Percentiles rank a stretch among this genome's conserved stretches.
These are phyloP conservation scores for Penicillium taxi DNA, from an alignment of 495 filamentous ascomycete genomes.

Conservation along the genomic window DNA sequence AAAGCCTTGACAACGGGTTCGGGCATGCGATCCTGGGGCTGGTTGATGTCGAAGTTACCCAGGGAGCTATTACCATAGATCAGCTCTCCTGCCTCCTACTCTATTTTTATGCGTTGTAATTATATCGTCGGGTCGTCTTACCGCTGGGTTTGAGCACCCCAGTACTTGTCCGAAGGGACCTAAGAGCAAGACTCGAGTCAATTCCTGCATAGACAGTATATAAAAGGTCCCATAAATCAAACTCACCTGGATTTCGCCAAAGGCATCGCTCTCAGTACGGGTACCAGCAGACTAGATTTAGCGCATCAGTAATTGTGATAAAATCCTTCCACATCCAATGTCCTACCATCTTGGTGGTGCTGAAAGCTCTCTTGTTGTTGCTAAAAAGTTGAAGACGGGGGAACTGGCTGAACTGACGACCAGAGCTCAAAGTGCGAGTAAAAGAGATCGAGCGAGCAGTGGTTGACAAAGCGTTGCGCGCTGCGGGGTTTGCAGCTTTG, in stretches of 20 bases:
- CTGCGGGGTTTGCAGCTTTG: constrained; percentile 34
- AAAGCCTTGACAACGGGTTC: constrained; percentile 86
- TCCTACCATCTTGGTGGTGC: constrained; percentile 40
- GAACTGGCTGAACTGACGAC: constrained; percentile 30
- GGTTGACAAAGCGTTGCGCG: constrained; percentile 24
- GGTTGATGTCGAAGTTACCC: constrained; percentile 97
- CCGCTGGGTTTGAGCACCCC: constrained; percentile 97
- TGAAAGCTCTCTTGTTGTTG: constrained; percentile 37
- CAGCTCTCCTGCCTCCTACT: constrained; percentile 6
- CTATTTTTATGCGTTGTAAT: background rate
- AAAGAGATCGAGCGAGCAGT: constrained; percentile 24
- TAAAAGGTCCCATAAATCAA: background rate
- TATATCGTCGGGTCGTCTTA: constrained; percentile 27
- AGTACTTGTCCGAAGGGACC: constrained; percentile 91
- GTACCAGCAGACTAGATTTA: constrained; percentile 29
- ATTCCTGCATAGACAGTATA: constrained; percentile 1
- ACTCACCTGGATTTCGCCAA: constrained; percentile 74
- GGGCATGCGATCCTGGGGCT: constrained; percentile 98
- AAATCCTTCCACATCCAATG: constrained; percentile 2
- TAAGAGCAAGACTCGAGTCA: constrained; percentile 29
- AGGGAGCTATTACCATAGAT: constrained; percentile 52
- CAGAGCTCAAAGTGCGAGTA: constrained; percentile 30
- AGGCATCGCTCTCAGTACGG: constrained; percentile 90
- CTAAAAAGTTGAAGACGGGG: constrained; percentile 37
- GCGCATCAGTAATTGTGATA: background rate